Evolutionary conservation across 1,139 yeast genomes (phyloP).

Genomic region (Suhomyces anneliseae): DNA sequence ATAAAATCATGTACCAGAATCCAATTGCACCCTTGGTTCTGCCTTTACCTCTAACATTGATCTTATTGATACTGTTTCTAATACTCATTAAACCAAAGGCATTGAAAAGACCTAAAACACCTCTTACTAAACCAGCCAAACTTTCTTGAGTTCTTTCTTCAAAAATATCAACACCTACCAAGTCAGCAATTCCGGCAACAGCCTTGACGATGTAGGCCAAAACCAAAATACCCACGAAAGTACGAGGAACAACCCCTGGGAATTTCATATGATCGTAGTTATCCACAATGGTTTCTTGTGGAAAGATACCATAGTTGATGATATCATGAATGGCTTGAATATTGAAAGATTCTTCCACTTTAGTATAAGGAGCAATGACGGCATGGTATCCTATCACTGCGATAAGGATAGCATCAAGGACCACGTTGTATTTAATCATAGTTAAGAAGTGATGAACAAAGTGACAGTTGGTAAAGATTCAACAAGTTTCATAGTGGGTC

Average conservation of each 20-base stretch:
- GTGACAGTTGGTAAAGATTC: background rate
- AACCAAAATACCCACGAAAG: conserved; percentile 73
- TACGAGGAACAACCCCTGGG: conserved; percentile 89
- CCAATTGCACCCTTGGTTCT: conserved; percentile 33
- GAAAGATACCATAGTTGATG: conserved; percentile 56
- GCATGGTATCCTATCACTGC: conserved; percentile 45
- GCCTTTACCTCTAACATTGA: conserved; percentile 20
- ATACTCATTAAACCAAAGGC: conserved; percentile 28
- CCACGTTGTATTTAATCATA: conserved; percentile 16
- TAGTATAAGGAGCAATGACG: conserved; percentile 72
- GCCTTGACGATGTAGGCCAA: conserved; percentile 42
- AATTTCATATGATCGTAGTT: conserved; percentile 73
- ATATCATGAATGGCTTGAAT: conserved; percentile 89
- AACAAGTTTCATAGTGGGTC: too few relatives aligned
- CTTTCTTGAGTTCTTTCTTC: conserved; percentile 32
- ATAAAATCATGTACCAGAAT: conserved; percentile 60
- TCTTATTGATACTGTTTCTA: conserved; percentile 25
- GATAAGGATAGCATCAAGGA: conserved; percentile 29
- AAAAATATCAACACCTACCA: conserved; percentile 22
- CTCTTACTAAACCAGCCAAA: conserved; percentile 53
- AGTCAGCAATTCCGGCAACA: conserved; percentile 25
- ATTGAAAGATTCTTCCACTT: conserved; percentile 93
- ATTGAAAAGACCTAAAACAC: conserved; percentile 55
- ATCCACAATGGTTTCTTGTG: conserved; percentile 32
- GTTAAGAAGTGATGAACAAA: background rate